Base-by-base conservation (phyloP, 2,329 filamentous ascomycete species). In the Monosporascus sp. region DNA sequence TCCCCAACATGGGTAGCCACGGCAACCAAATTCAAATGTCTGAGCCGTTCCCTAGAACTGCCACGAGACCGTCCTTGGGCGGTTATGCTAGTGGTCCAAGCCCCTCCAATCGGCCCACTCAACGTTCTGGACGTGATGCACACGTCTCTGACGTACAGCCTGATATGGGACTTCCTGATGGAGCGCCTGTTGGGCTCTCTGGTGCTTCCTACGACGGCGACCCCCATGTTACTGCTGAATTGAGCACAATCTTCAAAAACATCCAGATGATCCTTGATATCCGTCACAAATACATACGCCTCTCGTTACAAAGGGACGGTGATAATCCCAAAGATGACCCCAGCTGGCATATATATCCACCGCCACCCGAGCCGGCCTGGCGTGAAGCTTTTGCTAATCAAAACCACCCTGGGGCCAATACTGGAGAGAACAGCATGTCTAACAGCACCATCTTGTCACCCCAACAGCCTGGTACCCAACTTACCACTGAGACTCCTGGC, bases 331-430 rank as follows among this genome's bases (percentile, higher is more conserved):
- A 91, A 63, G 91, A 97, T 67, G 83, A 88, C 19, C 80, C 86
- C 0, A 81, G 78, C 49, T 99, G 93, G 93, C 80, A 82, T 51
- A 90, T 99, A 45, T 97, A 97, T 64, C 94, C 94, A 9, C 85
- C 90, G 16, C 92, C 92, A 5, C 94, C 93, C 6, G 90, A 95
- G 64, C 94, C 94, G 17, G 90, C 90, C 2, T 97, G 94, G 93
- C 81, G 86, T 55, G 84, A 60, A 26, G 55, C 65, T 19, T 55
- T 84, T 56, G 81, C 80, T 17, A 64, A 66, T 36, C 68, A 71
- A 31, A 68, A 66, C 50, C 64, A 70, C 55, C 63, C 69, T 52
- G 63, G 66, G 51, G 66, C 59, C 5, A 70, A 64, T 51, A 74
- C 73, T 48, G 66, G 65, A 16, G 67, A 60, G 49, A 76, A 76